phyloP scores from a whole-genome alignment of 1,139 yeast genomes.

The Hyphopichia fennica region DNA sequence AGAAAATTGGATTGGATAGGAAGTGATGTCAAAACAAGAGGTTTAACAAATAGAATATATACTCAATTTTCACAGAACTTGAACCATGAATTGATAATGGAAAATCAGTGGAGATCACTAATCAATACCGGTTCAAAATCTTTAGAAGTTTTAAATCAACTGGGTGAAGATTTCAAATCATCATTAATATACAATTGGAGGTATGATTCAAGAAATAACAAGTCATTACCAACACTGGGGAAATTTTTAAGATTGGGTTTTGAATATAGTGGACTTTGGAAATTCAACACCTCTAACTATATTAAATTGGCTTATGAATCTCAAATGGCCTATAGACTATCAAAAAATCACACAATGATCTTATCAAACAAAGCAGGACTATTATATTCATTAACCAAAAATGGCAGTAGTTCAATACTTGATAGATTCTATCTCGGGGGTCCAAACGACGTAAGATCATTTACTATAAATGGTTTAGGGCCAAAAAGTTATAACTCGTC shows the following conservation, averaged over 20 bases:
- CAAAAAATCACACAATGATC: constrained; percentile 35
- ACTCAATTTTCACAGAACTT: constrained; percentile 22
- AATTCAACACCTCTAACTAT: constrained; percentile 28
- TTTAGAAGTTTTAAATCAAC: constrained; percentile 35
- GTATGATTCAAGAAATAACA: constrained; percentile 59
- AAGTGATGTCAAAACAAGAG: constrained; percentile 60
- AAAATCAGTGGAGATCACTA: constrained; percentile 64
- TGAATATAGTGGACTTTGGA: constrained; percentile 56
- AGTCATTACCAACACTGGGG: constrained; percentile 61
- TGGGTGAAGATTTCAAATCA: constrained; percentile 65
- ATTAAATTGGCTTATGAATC: constrained; percentile 51
- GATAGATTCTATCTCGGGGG: constrained; percentile 64
- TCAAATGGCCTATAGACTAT: constrained; percentile 34
- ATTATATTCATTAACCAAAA: constrained; percentile 32
- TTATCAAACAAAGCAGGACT: constrained; percentile 54
- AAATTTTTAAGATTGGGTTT: constrained; percentile 48
- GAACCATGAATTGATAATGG: constrained; percentile 64
- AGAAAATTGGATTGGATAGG: constrained; percentile 68
- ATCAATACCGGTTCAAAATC: constrained; percentile 42
- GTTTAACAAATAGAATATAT: constrained; percentile 54
- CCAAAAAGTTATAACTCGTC: constrained; percentile 65
- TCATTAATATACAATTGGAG: constrained; percentile 51
- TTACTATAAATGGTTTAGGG: constrained; percentile 77
- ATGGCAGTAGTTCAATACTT: constrained; percentile 48
- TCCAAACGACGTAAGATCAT: constrained; percentile 80